Base-by-base conservation (phyloP, 2,329 filamentous ascomycete species). In the Neofusicoccum ribis region DNA sequence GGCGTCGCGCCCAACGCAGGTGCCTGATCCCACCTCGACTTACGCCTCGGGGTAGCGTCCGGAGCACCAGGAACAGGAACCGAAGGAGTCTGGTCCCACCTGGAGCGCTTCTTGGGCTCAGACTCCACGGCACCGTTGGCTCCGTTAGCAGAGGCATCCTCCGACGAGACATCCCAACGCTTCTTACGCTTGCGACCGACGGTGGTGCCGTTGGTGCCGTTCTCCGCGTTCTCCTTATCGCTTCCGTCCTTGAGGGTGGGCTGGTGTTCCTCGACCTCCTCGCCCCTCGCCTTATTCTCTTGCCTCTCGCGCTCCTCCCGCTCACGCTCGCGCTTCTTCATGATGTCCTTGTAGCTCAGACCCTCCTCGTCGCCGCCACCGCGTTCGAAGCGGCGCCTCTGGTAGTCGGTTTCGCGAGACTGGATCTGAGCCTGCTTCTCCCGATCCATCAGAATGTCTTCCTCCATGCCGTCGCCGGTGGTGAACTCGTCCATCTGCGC, bases 401-500 rank as follows among this genome's bases (percentile, higher is more conserved):
- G 96, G 77, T 99, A 99, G 75, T 98, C 94, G 68, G 93, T 96
- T 82, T 98, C 94, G 73, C 95, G 90, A 75, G 96, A 94, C 67
- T 89, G 85, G 74, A 99, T 98, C 72, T 94, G 89, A 65, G 91
- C 93, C 77, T 92, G 91, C 80, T 94, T 91, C 82, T 98, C 95
- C 70, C 89, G 88, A 50, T 90, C 91, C 59, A 93, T 85, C 68
- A 99, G 83, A 6, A 94, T 89, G 73, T 99, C 96, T 66, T 94
- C 92, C 79, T 97, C 94, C 76, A 96, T 94, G 31, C 94, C 92
- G 49, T 91, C 93, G 64, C 93, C 93, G 63, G 87, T 88, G 27
- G 94, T 89, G 79, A 97, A 96, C 80, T 99, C 95, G 76, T 97
- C 92, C 75, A 99, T 93, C 80, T 97, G 92, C 59, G 91, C 89